Evolutionary conservation across 2,329 filamentous ascomycete genomes (phyloP).

Genomic region (Aspergillus carbonarius): DNA sequence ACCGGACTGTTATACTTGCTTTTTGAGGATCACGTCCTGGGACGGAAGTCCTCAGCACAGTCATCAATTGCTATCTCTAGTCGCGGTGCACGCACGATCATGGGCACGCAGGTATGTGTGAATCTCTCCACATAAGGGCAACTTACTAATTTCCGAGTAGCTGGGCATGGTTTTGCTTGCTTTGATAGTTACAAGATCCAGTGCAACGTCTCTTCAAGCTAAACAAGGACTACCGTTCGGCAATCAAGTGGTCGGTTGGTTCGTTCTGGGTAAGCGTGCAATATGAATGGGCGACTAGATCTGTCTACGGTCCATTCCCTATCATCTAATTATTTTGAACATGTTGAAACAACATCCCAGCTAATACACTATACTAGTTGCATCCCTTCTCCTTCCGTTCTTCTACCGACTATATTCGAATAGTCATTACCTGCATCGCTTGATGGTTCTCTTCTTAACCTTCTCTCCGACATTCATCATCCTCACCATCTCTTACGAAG

Average conservation of each 20-base stretch:
- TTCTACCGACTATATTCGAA: slow-evolving; percentile 78
- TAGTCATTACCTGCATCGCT: slow-evolving; percentile 83
- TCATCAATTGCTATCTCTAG: slow-evolving; percentile 21
- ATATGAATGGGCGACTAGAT: neutral
- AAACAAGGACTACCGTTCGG: slow-evolving; percentile 81
- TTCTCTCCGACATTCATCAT: slow-evolving; percentile 95
- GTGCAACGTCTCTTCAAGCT: slow-evolving; percentile 78
- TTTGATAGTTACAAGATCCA: slow-evolving; percentile 83
- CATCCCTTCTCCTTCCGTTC: slow-evolving; percentile 76
- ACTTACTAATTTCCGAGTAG: slow-evolving; percentile 35
- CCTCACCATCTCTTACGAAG: slow-evolving; percentile 95
- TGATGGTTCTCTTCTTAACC: slow-evolving; percentile 85
- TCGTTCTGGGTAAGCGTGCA: slow-evolving; percentile 64
- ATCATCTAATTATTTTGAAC: neutral
- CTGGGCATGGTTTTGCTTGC: slow-evolving; percentile 76
- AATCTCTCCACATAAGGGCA: neutral
- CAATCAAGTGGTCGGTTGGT: slow-evolving; percentile 84
- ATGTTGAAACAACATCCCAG: too few species aligned
- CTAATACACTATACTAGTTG: slow-evolving; percentile 47
- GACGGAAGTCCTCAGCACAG: slow-evolving; percentile 33
- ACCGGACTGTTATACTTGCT: slow-evolving; percentile 75
- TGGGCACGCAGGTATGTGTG: slow-evolving; percentile 46
- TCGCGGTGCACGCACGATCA: slow-evolving; percentile 42
- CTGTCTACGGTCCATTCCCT: neutral
- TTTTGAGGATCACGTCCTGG: slow-evolving; percentile 67